Evolutionary conservation across 108 stramenopile species (phyloP), one percentile per base, ranked within the genome.

Genomic region (Seminavis robusta): DNA sequence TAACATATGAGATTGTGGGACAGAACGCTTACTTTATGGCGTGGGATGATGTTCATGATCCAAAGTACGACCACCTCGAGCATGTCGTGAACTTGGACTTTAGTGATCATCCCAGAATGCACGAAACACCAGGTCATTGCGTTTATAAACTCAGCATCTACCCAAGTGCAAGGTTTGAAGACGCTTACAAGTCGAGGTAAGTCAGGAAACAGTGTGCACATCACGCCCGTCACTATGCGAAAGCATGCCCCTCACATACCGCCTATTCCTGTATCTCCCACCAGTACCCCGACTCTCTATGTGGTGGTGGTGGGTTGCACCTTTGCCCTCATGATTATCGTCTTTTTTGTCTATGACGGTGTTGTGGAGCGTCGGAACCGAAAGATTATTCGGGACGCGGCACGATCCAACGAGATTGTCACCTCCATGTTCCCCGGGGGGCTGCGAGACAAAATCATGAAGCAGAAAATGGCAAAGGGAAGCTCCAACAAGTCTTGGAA

Each of bases 391-490:
- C 23, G 49, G 15, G 42, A 56, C 13, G 56, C 56, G 10, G 63
- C 45, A 11, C 37, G 60, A 2, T 50, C 63, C 46, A 51, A 58
- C 10, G 39, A 29, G 3, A 58, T 71, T 20, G 56, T 71, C 25
- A 19, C 45, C 7, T 59, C 56, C 13, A 33, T 71, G 37, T 71
- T 71, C 30, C 69, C 69, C 7, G 32, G 63, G 8, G 47, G 50
- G 37, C 57, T 71, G 0, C 62, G 63, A 7, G 63, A 64, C n/a
- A n/a, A n/a, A n/a, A n/a, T n/a, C n/a, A n/a, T n/a, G n/a, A n/a
- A n/a, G n/a, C n/a, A n/a, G n/a, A n/a, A n/a, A n/a, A n/a, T n/a
- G n/a, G n/a, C n/a, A n/a, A n/a, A n/a, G n/a, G n/a, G n/a, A n/a
- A n/a, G n/a, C n/a, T n/a, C n/a, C n/a, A n/a, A n/a, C n/a, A n/a